Evolutionary conservation across 2,329 filamentous ascomycete species (phyloP).

Genomic region (Pseudogymnoascus sp.): DNA sequence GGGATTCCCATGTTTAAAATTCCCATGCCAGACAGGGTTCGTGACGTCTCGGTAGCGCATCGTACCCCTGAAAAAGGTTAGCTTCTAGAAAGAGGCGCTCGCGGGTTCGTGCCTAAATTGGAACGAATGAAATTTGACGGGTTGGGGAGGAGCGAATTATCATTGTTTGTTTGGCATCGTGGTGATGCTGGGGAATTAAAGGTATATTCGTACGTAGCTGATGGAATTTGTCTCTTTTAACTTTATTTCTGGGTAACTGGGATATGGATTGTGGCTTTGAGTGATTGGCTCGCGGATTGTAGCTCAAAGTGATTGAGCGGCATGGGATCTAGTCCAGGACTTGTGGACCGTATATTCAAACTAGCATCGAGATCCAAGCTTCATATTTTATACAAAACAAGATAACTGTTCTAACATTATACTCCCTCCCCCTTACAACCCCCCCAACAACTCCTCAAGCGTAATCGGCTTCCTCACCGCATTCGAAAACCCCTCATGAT

Average conservation of each 20-base stretch:
- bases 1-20: background rate
- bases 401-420: background rate
- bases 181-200: background rate
- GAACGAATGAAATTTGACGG: background rate
- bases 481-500: constrained; percentile 85
- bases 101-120: background rate
- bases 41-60: background rate
- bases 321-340: too few relatives aligned
- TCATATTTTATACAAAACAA: too few relatives aligned
- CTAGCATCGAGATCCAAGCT: too few relatives aligned
- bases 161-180: background rate
- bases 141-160: background rate
- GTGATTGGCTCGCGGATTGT: background rate
- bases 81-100: background rate
- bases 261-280: background rate
- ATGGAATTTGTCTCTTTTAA: background rate
- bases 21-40: background rate
- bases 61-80: background rate
- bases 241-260: background rate
- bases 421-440: constrained; percentile 38
- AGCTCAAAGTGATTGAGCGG: too few relatives aligned
- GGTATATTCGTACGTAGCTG: background rate
- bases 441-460: constrained; percentile 67
- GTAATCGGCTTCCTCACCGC: constrained; percentile 84
- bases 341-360: too few relatives aligned